Conservation (phyloP, 371 early-diverging fungal species). For the Haplosporangium sp. region DNA sequence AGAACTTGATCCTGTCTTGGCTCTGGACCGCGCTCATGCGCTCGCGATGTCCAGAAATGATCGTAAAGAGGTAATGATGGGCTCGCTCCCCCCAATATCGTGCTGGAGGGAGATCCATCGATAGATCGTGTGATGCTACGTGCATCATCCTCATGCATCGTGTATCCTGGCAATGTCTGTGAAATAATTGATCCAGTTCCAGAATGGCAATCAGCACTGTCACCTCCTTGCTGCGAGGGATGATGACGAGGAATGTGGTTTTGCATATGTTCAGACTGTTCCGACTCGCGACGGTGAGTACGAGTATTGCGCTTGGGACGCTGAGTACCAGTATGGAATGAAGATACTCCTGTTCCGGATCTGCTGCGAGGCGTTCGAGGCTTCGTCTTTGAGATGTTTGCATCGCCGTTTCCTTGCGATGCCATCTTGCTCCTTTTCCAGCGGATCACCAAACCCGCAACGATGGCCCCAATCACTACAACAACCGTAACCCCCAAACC, state of each 20-base stretch:
- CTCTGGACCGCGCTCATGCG: background rate
- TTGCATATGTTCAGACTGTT: background rate
- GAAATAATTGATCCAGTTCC: background rate
- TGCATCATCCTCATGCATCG: background rate
- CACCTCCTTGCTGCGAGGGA: background rate
- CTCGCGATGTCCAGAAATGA: too few relatives aligned
- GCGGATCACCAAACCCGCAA: slow-evolving; percentile 36
- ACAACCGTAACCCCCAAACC: slow-evolving; percentile 25
- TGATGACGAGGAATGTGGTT: background rate
- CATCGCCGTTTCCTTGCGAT: background rate
- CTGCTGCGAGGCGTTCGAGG: background rate
- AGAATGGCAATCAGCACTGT: background rate
- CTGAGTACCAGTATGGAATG: background rate
- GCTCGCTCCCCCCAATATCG: background rate
- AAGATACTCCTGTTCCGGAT: background rate
- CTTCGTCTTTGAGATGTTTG: background rate
- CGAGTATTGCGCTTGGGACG: background rate
- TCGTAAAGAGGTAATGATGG: background rate
- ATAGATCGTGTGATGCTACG: background rate
- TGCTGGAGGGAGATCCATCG: slow-evolving; percentile 15
- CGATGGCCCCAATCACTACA: slow-evolving; percentile 33
- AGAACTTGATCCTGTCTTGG: background rate
- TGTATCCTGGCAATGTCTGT: background rate
- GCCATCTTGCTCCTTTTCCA: slow-evolving; percentile 18
- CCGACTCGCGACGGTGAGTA: background rate